Evolutionary conservation across 1,284 basidiomycete genomes (phyloP).

Genomic region (Ustilago nuda): DNA sequence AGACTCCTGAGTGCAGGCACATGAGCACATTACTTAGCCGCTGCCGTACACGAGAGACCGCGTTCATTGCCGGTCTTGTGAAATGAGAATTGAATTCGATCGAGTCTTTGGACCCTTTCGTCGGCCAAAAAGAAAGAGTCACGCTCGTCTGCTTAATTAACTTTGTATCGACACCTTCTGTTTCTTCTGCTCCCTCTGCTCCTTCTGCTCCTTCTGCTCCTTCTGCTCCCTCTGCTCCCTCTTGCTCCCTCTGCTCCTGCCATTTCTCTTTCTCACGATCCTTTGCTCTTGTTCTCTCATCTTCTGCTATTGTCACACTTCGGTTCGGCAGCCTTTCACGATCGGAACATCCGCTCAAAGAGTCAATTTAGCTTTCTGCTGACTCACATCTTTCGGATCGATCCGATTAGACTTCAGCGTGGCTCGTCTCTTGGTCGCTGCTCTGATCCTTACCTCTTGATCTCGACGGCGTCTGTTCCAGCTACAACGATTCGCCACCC

Average conservation of each 20-base stretch:
- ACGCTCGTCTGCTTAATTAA: slow-evolving; percentile 2
- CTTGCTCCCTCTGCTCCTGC: too few relatives aligned
- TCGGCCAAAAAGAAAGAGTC: neutral
- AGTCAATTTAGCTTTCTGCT: neutral
- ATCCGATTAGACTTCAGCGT: neutral
- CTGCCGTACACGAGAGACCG: slow-evolving; percentile 10
- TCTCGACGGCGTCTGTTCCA: neutral
- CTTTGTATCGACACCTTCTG: neutral
- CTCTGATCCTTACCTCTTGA: neutral
- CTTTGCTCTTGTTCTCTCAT: neutral
- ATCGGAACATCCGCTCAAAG: neutral
- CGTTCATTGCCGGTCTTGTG: neutral
- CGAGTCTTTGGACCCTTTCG: slow-evolving; percentile 9
- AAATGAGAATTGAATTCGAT: slow-evolving; percentile 6
- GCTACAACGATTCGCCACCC: too few relatives aligned
- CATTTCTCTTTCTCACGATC: slow-evolving; percentile 3
- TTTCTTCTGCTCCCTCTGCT: too few relatives aligned
- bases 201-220: too few relatives aligned
- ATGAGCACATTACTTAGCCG: neutral
- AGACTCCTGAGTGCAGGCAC: neutral
- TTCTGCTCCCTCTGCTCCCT: too few relatives aligned
- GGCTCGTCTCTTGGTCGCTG: neutral
- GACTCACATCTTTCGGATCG: neutral
- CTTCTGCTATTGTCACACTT: neutral
- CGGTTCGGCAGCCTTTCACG: neutral